Percentiles rank a stretch among this genome's conserved stretches.
These are phyloP conservation scores for Penicillium diatomitis DNA, from an alignment of 495 filamentous ascomycete species.

Conservation along the genomic window DNA sequence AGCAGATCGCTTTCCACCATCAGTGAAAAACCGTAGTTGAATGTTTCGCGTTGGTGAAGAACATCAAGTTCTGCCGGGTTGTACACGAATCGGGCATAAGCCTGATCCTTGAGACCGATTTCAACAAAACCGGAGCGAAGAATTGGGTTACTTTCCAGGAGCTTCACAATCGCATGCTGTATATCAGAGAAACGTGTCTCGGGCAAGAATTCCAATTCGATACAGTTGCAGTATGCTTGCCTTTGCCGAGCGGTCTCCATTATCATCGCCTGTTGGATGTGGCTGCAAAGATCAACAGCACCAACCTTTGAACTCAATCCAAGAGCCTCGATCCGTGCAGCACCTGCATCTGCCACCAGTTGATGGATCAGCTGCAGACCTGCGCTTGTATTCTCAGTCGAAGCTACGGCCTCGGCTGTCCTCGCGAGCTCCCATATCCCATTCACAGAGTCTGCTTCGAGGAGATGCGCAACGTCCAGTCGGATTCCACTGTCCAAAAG, in stretches of 20 bases:
- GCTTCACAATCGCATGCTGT: slow-evolving; percentile 32
- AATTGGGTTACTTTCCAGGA: slow-evolving; percentile 51
- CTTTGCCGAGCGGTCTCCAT: slow-evolving; percentile 48
- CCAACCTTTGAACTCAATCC: slow-evolving; percentile 30
- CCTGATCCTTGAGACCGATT: slow-evolving; percentile 29
- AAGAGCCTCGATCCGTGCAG: slow-evolving; percentile 11
- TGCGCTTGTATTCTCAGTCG: slow-evolving; percentile 8
- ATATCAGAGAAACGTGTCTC: slow-evolving; percentile 21
- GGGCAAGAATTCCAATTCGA: slow-evolving; percentile 46
- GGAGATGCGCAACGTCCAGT: slow-evolving; percentile 45
- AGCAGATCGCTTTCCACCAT: slow-evolving; percentile 37
- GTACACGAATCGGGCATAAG: slow-evolving; percentile 53
- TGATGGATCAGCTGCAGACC: slow-evolving; percentile 11
- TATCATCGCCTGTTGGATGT: slow-evolving; percentile 71
- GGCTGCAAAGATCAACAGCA: slow-evolving; percentile 51
- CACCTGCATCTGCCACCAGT: slow-evolving; percentile 16
- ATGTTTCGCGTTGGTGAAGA: slow-evolving; percentile 30
- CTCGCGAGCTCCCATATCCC: slow-evolving; percentile 20
- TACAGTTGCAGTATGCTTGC: slow-evolving; percentile 64
- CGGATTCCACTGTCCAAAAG: slow-evolving; percentile 44
- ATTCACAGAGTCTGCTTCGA: slow-evolving; percentile 42
- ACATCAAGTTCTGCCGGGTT: slow-evolving; percentile 24
- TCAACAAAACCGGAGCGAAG: slow-evolving; percentile 61
- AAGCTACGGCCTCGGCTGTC: slow-evolving; percentile 3
- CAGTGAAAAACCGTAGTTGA: slow-evolving; percentile 17